These are phyloP conservation scores for Cyclocybe aegerita DNA, from an alignment of 768 basidiomycete species.

Conservation along the genomic window DNA sequence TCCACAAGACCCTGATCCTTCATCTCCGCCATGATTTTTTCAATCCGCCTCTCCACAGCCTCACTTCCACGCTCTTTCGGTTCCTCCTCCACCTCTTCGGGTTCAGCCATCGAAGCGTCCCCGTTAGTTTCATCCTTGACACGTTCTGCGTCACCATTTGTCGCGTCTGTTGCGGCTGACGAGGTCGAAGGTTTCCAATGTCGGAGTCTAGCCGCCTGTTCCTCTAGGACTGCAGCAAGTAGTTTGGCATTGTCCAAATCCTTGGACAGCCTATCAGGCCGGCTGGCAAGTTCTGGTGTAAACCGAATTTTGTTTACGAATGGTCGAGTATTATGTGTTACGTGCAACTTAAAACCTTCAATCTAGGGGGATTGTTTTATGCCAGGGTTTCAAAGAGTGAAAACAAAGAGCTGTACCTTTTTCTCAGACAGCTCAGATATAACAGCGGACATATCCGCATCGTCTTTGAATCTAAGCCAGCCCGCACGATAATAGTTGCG, in stretches of 20 bases:
- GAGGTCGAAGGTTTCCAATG: constrained; percentile 31
- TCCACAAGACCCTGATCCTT: constrained; percentile 62
- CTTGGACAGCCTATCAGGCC: constrained; percentile 75
- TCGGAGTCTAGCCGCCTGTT: constrained; percentile 57
- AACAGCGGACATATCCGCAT: constrained; percentile 76
- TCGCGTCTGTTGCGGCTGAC: constrained; percentile 16
- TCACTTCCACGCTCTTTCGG: constrained; percentile 68
- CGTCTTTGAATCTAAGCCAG: constrained; percentile 86
- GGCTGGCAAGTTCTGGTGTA: constrained; percentile 80
- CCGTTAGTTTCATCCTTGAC: constrained; percentile 26
- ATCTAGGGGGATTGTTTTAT: constrained; percentile 50
- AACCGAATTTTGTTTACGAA: constrained; percentile 77
- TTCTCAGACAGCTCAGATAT: constrained; percentile 77
- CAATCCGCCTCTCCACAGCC: constrained; percentile 80
- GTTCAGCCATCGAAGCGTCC: constrained; percentile 19
- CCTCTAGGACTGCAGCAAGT: constrained; percentile 75
- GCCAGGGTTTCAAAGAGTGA: constrained; percentile 2
- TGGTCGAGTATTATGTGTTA: constrained; percentile 76
- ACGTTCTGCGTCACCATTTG: constrained; percentile 18
- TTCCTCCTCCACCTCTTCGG: constrained; percentile 47
- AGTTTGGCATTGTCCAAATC: constrained; percentile 77
- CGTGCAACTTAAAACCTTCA: constrained; percentile 92
- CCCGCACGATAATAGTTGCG: constrained; percentile 93
- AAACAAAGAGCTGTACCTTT: constrained; percentile 54
- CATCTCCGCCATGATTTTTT: constrained; percentile 71